phyloP scores from a whole-genome alignment of 805 yeast species.

The Cyberlindnera subsufficiens region DNA sequence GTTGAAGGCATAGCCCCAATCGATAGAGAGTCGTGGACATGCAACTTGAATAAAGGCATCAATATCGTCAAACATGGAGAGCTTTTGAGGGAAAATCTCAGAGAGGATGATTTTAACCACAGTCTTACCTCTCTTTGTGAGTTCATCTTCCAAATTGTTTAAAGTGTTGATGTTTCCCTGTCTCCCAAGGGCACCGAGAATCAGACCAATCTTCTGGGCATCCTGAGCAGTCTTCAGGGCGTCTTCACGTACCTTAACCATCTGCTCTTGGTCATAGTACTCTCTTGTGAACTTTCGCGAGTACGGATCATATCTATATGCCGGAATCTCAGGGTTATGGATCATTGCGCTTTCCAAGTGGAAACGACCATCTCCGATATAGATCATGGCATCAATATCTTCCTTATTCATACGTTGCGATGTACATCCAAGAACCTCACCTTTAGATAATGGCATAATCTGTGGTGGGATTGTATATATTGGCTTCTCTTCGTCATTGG shows the following conservation, averaged over 20 bases:
- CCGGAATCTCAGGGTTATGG: slow-evolving; percentile 89
- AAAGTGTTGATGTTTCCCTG: slow-evolving; percentile 87
- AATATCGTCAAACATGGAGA: slow-evolving; percentile 86
- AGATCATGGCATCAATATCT: slow-evolving; percentile 74
- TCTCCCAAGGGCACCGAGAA: slow-evolving; percentile 90
- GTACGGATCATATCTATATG: slow-evolving; percentile 93
- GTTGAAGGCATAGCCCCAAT: slow-evolving; percentile 97
- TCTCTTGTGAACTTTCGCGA: slow-evolving; percentile 87
- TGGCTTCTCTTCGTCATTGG: slow-evolving; percentile 37
- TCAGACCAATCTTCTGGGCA: slow-evolving; percentile 72
- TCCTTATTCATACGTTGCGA: slow-evolving; percentile 70
- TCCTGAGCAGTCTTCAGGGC: slow-evolving; percentile 61
- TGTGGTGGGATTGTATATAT: slow-evolving; percentile 81
- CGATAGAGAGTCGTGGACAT: slow-evolving; percentile 92
- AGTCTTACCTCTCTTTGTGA: slow-evolving; percentile 50
- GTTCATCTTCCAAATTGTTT: slow-evolving; percentile 51
- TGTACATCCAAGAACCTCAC: slow-evolving; percentile 95
- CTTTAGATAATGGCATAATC: slow-evolving; percentile 85
- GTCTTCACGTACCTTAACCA: slow-evolving; percentile 64
- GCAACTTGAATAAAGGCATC: slow-evolving; percentile 98
- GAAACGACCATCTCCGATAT: slow-evolving; percentile 94
- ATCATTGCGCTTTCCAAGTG: slow-evolving; percentile 96
- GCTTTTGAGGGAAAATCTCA: slow-evolving; percentile 89
- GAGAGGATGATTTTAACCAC: slow-evolving; percentile 81
- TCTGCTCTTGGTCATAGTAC: slow-evolving; percentile 78